Evolutionary conservation across 1,139 yeast species (phyloP).

Genomic region (Pichia sp.): DNA sequence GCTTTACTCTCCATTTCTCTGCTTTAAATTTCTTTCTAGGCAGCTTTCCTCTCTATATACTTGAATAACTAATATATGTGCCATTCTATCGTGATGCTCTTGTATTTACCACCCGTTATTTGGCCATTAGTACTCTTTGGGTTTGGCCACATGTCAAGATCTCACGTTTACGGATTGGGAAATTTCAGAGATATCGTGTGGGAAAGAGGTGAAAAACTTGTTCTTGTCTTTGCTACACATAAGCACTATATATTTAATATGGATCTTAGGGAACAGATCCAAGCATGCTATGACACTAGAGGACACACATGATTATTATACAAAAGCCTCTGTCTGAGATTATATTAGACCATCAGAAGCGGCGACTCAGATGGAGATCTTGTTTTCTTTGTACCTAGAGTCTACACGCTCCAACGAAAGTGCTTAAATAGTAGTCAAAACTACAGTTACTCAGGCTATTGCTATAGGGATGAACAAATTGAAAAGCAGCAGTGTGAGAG

Average conservation of each 20-base stretch:
- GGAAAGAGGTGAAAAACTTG: neutral
- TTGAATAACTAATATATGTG: too few relatives aligned
- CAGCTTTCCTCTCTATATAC: too few relatives aligned
- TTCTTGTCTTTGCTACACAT: neutral
- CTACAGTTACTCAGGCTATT: slow-evolving; percentile 1
- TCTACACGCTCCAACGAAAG: neutral
- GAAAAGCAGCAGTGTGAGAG: neutral
- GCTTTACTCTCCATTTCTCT: too few relatives aligned
- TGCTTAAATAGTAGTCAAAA: neutral
- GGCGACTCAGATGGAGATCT: slow-evolving; percentile 1
- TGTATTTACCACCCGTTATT: too few relatives aligned
- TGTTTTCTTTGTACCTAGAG: slow-evolving; percentile 1
- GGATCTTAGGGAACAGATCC: slow-evolving; percentile 1
- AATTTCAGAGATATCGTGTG: too few relatives aligned
- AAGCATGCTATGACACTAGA: neutral
- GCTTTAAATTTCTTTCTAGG: too few relatives aligned
- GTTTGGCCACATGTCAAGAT: too few relatives aligned
- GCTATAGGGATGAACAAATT: neutral
- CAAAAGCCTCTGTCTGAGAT: neutral
- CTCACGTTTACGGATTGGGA: too few relatives aligned
- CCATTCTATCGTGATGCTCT: too few relatives aligned
- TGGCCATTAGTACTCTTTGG: too few relatives aligned
- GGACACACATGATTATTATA: neutral
- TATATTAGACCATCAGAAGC: neutral
- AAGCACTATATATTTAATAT: slow-evolving; percentile 1